These are phyloP conservation scores for Aquanectria penicillioides DNA, from an alignment of 2,329 filamentous ascomycete genomes.

Conservation along the genomic window DNA sequence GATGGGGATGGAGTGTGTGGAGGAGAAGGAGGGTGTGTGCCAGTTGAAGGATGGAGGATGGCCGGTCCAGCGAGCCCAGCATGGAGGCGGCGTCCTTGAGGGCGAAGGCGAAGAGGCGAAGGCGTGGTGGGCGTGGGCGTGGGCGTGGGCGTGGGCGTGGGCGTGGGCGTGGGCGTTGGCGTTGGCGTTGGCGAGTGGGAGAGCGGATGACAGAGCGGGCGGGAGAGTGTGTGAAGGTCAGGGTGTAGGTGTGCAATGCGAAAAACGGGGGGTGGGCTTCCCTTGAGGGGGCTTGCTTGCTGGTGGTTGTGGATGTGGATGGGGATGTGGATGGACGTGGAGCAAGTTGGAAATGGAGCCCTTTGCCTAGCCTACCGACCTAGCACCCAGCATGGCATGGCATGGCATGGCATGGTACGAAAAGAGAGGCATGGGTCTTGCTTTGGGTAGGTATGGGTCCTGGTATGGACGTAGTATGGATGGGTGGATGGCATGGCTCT, in stretches of 20 bases:
- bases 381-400: slow-evolving; percentile 14
- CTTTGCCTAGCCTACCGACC: slow-evolving; percentile 5
- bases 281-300: not conserved
- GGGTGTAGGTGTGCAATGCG: not conserved
- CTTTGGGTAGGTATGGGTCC: slow-evolving; percentile 5
- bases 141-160: not conserved
- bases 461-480: slow-evolving; percentile 7
- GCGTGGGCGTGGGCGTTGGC: too few relatives aligned
- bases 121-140: not conserved
- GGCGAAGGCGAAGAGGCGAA: slow-evolving; percentile 5
- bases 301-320: slow-evolving; percentile 1
- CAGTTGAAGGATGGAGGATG: slow-evolving; percentile 31
- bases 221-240: not conserved
- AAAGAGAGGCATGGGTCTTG: slow-evolving; percentile 1
- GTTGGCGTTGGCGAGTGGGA: too few relatives aligned
- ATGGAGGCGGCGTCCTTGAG: slow-evolving; percentile 8
- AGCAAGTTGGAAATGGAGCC: slow-evolving; percentile 16
- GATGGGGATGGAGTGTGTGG: slow-evolving; percentile 42
- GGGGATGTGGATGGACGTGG: slow-evolving; percentile 19
- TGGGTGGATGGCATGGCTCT: too few relatives aligned
- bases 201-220: not conserved
- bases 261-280: slow-evolving; percentile 4
- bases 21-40: slow-evolving; percentile 32
- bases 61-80: slow-evolving; percentile 8
- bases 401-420: slow-evolving; percentile 1